phyloP scores from a whole-genome alignment of 2,329 filamentous ascomycete species.

The Hypocrella siamensis region DNA sequence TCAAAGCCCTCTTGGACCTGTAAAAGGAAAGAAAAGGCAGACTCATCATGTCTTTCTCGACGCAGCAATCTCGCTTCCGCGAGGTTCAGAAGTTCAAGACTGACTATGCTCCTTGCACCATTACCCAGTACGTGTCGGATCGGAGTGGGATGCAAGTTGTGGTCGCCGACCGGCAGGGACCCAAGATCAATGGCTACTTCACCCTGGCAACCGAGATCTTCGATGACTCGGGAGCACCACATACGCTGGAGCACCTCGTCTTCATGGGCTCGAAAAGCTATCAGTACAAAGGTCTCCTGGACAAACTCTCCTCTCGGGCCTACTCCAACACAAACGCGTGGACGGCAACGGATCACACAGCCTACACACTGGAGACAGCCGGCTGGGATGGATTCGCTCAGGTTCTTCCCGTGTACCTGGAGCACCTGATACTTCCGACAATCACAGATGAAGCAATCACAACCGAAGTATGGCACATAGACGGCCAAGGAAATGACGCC shows the following conservation, averaged over 20 bases:
- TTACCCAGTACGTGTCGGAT: slow-evolving; percentile 93
- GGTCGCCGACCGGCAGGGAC: slow-evolving; percentile 80
- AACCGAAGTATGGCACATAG: slow-evolving; percentile 92
- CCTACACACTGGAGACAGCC: slow-evolving; percentile 86
- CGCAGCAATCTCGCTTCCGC: slow-evolving; percentile 44
- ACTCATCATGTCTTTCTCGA: slow-evolving; percentile 2
- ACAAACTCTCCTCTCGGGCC: slow-evolving; percentile 82
- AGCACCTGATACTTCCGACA: slow-evolving; percentile 83
- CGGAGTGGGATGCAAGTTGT: slow-evolving; percentile 90
- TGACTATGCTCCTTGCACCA: slow-evolving; percentile 74
- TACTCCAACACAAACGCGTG: slow-evolving; percentile 94
- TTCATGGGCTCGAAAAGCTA: slow-evolving; percentile 92
- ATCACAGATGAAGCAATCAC: slow-evolving; percentile 86
- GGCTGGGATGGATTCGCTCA: slow-evolving; percentile 96
- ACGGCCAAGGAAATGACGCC: slow-evolving; percentile 86
- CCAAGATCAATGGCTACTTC: slow-evolving; percentile 93
- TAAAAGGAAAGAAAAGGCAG: background rate
- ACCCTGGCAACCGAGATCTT: slow-evolving; percentile 92
- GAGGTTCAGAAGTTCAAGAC: slow-evolving; percentile 73
- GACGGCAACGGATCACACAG: slow-evolving; percentile 93
- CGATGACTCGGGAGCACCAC: slow-evolving; percentile 87
- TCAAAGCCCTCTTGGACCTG: no score
- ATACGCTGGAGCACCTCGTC: slow-evolving; percentile 68
- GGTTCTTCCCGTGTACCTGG: slow-evolving; percentile 86
- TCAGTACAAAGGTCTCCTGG: slow-evolving; percentile 84